phyloP scores from a whole-genome alignment of 768 basidiomycete genomes.

The Paxillus involutus region DNA sequence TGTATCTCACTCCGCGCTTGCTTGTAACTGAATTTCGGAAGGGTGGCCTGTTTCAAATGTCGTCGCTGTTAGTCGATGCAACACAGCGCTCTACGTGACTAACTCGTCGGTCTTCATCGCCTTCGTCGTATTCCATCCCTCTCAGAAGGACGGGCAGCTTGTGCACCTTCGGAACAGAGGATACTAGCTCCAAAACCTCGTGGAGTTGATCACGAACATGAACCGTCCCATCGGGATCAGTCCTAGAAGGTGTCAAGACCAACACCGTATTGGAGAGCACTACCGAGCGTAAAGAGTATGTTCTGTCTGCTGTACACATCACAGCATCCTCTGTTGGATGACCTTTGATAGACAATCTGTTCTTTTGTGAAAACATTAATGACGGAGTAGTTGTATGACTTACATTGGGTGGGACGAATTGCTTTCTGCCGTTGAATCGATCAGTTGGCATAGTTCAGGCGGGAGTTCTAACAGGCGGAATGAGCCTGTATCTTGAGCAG shows the following conservation, averaged over 20 bases:
- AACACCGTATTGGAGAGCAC: constrained; percentile 85
- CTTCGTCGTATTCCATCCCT: constrained; percentile 71
- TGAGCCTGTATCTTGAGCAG: constrained; percentile 47
- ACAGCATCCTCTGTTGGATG: constrained; percentile 83
- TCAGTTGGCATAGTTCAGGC: constrained; percentile 58
- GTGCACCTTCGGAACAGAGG: constrained; percentile 75
- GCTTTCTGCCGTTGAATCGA: constrained; percentile 52
- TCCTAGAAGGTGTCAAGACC: constrained; percentile 56
- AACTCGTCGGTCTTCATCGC: constrained; percentile 42
- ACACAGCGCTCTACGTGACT: constrained; percentile 6
- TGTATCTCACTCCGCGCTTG: constrained; percentile 68
- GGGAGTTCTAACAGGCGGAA: constrained; percentile 76
- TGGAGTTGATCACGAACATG: constrained; percentile 79
- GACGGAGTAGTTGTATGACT: not conserved
- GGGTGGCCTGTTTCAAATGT: constrained; percentile 28
- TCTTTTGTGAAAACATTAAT: not conserved
- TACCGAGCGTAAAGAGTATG: constrained; percentile 84
- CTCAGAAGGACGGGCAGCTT: constrained; percentile 60
- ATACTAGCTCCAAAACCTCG: constrained; percentile 81
- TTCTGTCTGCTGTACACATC: constrained; percentile 78
- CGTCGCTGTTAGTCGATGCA: not conserved
- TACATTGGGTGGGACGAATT: constrained; percentile 31
- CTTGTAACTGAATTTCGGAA: constrained; percentile 50
- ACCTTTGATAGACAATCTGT: constrained; percentile 80
- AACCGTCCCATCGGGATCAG: constrained; percentile 40